Conservation (phyloP, 352 stramenopile genomes). For the Phytophthora colocasiae region DNA sequence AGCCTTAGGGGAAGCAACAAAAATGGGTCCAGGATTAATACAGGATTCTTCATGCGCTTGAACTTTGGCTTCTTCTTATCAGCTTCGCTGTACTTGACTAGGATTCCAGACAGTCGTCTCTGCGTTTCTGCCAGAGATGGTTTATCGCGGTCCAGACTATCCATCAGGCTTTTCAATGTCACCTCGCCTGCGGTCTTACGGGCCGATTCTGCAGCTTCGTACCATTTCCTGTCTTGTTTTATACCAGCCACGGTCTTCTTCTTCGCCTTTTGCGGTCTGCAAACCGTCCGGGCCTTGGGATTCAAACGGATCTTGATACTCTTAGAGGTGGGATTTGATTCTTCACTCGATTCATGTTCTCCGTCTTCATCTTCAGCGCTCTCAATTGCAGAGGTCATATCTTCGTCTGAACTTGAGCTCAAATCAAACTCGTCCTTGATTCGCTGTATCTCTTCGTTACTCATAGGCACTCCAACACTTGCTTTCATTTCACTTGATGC, state of each 20-base stretch:
- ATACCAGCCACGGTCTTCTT: neutral
- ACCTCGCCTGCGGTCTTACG: neutral
- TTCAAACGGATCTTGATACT: neutral
- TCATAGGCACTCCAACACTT: no score
- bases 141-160: constrained; percentile 1
- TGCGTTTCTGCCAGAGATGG: neutral
- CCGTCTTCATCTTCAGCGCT: no score
- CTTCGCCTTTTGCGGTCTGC: neutral
- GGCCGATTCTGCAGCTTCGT: neutral
- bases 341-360: no score
- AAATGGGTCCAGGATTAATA: constrained; percentile 25
- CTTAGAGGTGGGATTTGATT: no score
- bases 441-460: no score
- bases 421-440: neutral
- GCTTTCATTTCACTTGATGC: no score
- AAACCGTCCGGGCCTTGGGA: neutral
- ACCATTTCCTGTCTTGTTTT: constrained; percentile 3
- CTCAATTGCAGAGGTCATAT: no score
- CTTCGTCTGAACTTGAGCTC: no score
- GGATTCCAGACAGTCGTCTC: neutral
- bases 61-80: neutral
- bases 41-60: constrained; percentile 26
- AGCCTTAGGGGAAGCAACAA: constrained; percentile 18
- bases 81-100: neutral
- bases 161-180: constrained; percentile 6